Conservation (phyloP, 306 rosid genomes). For the Oemleria cerasiformis region DNA sequence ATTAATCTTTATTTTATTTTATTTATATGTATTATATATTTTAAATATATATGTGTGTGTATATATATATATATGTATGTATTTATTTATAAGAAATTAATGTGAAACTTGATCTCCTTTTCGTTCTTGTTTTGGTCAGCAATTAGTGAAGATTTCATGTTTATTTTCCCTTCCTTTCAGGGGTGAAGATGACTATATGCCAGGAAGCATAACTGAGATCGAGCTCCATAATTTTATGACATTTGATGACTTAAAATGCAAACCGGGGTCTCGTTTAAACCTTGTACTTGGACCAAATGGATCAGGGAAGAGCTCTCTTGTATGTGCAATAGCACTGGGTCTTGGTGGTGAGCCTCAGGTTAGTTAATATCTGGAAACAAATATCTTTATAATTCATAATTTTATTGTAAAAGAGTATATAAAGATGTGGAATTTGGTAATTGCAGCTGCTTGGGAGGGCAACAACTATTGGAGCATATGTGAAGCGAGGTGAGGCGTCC, state of each 20-base stretch:
- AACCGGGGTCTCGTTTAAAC: constrained; percentile 82
- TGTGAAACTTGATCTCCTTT: neutral
- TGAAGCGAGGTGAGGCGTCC: constrained; percentile 87
- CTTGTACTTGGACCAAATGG: constrained; percentile 98
- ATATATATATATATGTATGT: no score
- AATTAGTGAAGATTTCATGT: constrained; percentile 13
- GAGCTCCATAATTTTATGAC: constrained; percentile 93
- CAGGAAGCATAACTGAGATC: constrained; percentile 83
- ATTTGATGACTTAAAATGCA: constrained; percentile 70
- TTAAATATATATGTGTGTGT: no score
- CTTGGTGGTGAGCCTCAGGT: constrained; percentile 99
- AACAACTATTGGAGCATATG: constrained; percentile 69
- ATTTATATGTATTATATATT: no score
- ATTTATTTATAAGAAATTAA: neutral
- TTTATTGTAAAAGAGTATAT: constrained; percentile 13
- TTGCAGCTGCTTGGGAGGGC: constrained; percentile 89
- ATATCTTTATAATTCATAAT: neutral
- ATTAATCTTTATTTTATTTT: no score
- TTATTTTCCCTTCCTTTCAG: constrained; percentile 43
- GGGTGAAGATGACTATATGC: constrained; percentile 95
- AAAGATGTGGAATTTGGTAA: constrained; percentile 23
- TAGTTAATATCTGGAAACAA: constrained; percentile 25
- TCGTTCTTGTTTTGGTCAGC: constrained; percentile 3
- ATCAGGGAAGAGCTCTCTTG: constrained; percentile 95
- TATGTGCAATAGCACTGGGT: constrained; percentile 96